Evolutionary conservation across 2,329 filamentous ascomycete genomes (phyloP).

Genomic region (Mycosphaerella arachidis): DNA sequence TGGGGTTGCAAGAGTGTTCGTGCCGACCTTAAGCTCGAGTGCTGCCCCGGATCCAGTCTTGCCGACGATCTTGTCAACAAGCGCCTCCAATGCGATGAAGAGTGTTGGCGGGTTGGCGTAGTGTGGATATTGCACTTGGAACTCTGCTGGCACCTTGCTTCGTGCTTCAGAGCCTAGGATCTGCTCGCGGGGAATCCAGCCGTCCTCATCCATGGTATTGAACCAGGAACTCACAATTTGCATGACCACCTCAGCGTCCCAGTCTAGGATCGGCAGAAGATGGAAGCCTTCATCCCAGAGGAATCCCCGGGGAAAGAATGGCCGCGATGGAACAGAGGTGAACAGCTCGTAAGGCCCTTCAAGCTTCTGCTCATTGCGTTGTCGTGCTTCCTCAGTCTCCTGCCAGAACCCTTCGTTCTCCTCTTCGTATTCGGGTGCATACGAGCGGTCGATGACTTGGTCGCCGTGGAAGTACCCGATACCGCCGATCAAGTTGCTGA

Average conservation of each 20-base stretch:
- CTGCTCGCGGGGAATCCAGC: slow-evolving; percentile 95
- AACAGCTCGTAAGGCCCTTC: slow-evolving; percentile 87
- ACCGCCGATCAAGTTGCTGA: slow-evolving; percentile 89
- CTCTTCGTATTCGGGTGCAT: slow-evolving; percentile 90
- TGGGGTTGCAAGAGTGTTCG: slow-evolving; percentile 59
- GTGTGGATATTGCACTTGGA: slow-evolving; percentile 92
- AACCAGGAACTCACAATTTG: slow-evolving; percentile 96
- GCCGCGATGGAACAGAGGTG: slow-evolving; percentile 83
- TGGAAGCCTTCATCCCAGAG: slow-evolving; percentile 99
- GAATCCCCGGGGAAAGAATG: slow-evolving; percentile 95
- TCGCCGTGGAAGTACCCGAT: slow-evolving; percentile 94
- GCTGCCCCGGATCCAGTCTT: slow-evolving; percentile 28
- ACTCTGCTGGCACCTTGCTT: slow-evolving; percentile 89
- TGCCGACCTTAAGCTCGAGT: slow-evolving; percentile 33
- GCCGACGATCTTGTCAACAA: slow-evolving; percentile 70
- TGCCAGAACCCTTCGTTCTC: slow-evolving; percentile 95
- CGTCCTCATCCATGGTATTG: slow-evolving; percentile 90
- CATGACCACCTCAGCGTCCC: slow-evolving; percentile 81
- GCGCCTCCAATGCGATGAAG: slow-evolving; percentile 80
- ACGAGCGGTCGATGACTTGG: slow-evolving; percentile 82
- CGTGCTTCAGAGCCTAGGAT: slow-evolving; percentile 88
- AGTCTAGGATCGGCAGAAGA: slow-evolving; percentile 82
- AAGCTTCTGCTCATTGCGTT: slow-evolving; percentile 60
- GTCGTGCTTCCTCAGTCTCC: slow-evolving; percentile 75
- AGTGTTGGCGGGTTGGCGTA: slow-evolving; percentile 96